Conservation (phyloP, 768 basidiomycete species). For the Mycena polygramma region DNA sequence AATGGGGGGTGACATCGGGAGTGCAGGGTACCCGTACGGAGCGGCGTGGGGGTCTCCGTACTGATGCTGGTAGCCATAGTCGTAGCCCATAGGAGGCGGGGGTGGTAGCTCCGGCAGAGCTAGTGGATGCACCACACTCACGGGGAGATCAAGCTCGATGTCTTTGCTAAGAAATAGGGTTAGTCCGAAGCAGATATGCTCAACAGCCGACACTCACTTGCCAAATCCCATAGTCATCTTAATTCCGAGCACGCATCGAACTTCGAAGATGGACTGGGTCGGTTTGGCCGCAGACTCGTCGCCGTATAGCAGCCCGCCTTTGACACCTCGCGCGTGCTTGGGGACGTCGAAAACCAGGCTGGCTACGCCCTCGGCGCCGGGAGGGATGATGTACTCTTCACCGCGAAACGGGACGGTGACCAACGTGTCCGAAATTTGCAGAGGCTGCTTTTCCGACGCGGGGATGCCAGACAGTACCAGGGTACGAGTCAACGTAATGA, state of each 20-base stretch:
- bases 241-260: conserved; percentile 72
- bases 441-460: conserved; percentile 56
- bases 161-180: conserved; percentile 69
- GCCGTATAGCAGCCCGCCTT: conserved; percentile 72
- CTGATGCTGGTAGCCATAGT: conserved; percentile 34
- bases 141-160: conserved; percentile 72
- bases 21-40: conserved; percentile 43
- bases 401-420: conserved; percentile 80
- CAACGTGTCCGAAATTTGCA: conserved; percentile 77
- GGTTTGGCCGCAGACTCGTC: conserved; percentile 54
- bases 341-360: conserved; percentile 88
- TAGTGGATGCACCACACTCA: conserved; percentile 74
- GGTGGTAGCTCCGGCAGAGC: conserved; percentile 61
- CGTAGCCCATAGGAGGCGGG: conserved; percentile 39
- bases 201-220: conserved; percentile 60
- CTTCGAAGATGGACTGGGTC: conserved; percentile 75
- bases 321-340: conserved; percentile 70
- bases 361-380: conserved; percentile 83
- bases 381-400: conserved; percentile 79
- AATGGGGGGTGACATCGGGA: conserved; percentile 53
- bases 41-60: conserved; percentile 42
- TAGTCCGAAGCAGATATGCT: conserved; percentile 17
- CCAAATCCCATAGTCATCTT: conserved; percentile 79
- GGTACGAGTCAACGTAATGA: conserved; percentile 70
- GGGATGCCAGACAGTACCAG: conserved; percentile 68